Base-by-base conservation (phyloP, 2,329 filamentous ascomycete genomes). In the Aurifilum marmelostoma region DNA sequence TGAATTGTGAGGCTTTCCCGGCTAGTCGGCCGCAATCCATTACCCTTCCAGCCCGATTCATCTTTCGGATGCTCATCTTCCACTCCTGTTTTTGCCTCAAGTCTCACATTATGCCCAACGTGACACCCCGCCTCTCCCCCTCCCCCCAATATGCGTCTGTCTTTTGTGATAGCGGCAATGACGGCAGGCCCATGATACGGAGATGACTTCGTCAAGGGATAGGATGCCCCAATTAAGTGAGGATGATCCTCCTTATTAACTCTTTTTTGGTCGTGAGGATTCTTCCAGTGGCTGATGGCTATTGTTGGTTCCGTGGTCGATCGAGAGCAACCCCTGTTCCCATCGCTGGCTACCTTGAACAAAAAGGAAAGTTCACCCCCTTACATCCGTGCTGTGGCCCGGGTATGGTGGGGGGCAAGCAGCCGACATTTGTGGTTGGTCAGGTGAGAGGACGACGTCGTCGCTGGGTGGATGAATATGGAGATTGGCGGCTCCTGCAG, bases 51-150 rank as follows among this genome's bases (percentile, higher is more conserved):
- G 27, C 66, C 66, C 16, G 34, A 63, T 67, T 56, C 59, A 67
- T 67, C 34, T 56, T 43, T 63, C 66, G 66, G 66, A 63, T 56
- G 66, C 59, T 43, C 59, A 47, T 32, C 43, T 41, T 67, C 66
- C 66, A 62, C 43, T n/a, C 29, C 18, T 24, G 24, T 29, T 18
- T 16, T 21, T 16, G n/a, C 52, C n/a, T 50, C 3, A 16, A 34
- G n/a, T 16, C 47, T 63, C 52, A 63, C 50, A n/a, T 4, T 41
- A 18, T 12, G 18, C 24, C 29, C 27, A 24, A 21, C 11, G 37
- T 37, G 56, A 41, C 56, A 62, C 14, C 27, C 43, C 18, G 16
- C 41, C 18, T 34, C 5, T 18, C 18, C 43, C 3, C 41, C 16
- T 18, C 43, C 9, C 37, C 37, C 37, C 37, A 7, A 27, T 37